These are phyloP conservation scores for Metarhizium brunneum DNA, from an alignment of 2,329 filamentous ascomycete species.

Conservation along the genomic window DNA sequence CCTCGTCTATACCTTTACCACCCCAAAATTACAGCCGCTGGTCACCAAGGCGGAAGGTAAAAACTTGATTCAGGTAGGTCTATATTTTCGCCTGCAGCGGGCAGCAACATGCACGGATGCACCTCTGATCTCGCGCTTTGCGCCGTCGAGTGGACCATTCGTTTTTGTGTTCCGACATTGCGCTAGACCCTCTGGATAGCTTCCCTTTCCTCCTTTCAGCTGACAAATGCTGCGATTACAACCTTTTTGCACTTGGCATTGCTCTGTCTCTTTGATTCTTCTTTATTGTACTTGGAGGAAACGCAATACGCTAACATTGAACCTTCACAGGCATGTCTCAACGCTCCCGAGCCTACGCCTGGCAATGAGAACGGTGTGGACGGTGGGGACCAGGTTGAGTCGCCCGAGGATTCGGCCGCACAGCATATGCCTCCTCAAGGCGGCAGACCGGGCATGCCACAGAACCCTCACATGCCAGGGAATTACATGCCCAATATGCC, in stretches of 20 bases:
- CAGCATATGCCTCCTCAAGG: slow-evolving; percentile 60
- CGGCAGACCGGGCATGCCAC: slow-evolving; percentile 56
- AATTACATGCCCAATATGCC: slow-evolving; percentile 56
- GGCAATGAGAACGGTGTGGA: slow-evolving; percentile 77
- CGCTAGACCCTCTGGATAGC: too few species aligned
- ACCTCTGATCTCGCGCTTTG: too few species aligned
- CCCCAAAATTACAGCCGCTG: slow-evolving; percentile 93
- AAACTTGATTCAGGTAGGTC: slow-evolving; percentile 85
- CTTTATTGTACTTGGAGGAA: too few species aligned
- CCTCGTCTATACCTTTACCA: slow-evolving; percentile 96
- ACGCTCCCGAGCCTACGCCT: slow-evolving; percentile 81
- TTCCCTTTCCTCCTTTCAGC: too few species aligned
- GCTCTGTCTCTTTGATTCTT: not conserved
- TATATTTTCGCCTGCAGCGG: not conserved
- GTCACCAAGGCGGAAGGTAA: slow-evolving; percentile 98
- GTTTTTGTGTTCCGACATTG: not conserved
- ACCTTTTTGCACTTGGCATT: not conserved
- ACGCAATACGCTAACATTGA: not conserved
- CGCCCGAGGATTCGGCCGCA: slow-evolving; percentile 78
- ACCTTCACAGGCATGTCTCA: slow-evolving; percentile 73
- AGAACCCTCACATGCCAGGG: slow-evolving; percentile 51
- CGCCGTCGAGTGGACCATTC: not conserved
- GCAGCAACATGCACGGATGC: not conserved
- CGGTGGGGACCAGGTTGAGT: slow-evolving; percentile 69
- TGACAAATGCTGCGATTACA: too few species aligned